Evolutionary conservation across 345 rosid species (phyloP), one percentile per base, ranked within the genome.

Genomic region (Eutrema heterophyllum): DNA sequence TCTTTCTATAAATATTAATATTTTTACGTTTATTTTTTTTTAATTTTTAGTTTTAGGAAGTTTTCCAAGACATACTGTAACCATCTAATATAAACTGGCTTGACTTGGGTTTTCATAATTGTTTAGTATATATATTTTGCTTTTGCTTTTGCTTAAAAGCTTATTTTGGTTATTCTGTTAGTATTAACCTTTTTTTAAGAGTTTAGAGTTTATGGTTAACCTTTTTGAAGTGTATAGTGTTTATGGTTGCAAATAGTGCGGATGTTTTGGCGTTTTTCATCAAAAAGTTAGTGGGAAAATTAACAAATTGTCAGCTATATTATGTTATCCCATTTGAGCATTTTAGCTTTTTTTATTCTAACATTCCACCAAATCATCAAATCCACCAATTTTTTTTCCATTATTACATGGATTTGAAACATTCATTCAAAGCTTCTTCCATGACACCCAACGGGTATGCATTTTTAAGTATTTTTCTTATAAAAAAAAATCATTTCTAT

Each of bases 291-390:
- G 77, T 73, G 77, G 66, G 48, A 9, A 2, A 1, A 24, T 7
- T 36, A 26, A 27, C 30, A n/a, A 24, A 54, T 54, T 55, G 30
- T 45, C 46, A 27, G 21, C 55, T 73, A 33, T 54, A 73, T 65
- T 73, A 73, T 65, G 66, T 65, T 65, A 73, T 55, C 71, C 30
- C 43, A 73, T 24, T 60, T 71, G 38, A 36, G n/a, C 36, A 59
- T 46, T 59, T 50, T 51, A 36, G 53, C 62, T 48, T 43, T 18
- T 13, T 60, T 39, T n/a, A n/a, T n/a, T 40, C 24, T 8, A 64
- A 40, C 53, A 14, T 32, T 71, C 62, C 68, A 71, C 75, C 69
- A 62, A 30, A 72, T 71, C 52, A 18, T 49, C 50, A 46, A 48
- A 36, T 59, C 13, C 0, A 3, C 13, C 0, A 2, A n/a, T 27